These are phyloP conservation scores for Cicer arietinum DNA, from an alignment of 306 rosid species.

Conservation along the genomic window DNA sequence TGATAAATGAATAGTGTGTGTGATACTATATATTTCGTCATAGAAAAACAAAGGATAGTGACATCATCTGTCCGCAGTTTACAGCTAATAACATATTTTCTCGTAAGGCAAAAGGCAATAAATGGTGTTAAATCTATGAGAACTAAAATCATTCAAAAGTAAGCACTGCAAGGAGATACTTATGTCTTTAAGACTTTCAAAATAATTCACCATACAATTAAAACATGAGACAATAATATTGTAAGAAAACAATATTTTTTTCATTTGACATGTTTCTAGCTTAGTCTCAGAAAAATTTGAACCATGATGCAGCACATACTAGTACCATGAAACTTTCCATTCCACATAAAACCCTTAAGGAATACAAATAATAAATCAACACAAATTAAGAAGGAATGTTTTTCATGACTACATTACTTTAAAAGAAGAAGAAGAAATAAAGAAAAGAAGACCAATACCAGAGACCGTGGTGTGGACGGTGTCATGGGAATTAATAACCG, in stretches of 20 bases:
- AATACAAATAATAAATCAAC: background rate
- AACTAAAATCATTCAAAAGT: too few species aligned
- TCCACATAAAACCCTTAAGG: slow-evolving; percentile 11
- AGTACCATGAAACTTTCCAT: slow-evolving; percentile 9
- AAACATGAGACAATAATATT: background rate
- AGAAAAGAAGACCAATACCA: slow-evolving; percentile 32
- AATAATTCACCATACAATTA: slow-evolving; percentile 14
- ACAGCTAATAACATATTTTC: too few species aligned
- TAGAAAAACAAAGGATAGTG: slow-evolving; percentile 10
- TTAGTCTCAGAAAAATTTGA: slow-evolving; percentile 8
- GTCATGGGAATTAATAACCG: slow-evolving; percentile 48
- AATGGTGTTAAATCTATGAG: too few species aligned
- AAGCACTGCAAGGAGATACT: background rate
- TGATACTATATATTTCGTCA: background rate
- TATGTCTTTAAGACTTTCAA: background rate
- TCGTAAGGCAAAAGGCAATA: too few species aligned
- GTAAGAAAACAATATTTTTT: background rate
- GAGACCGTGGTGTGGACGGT: slow-evolving; percentile 42
- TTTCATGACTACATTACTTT: slow-evolving; percentile 8
- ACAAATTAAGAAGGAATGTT: slow-evolving; percentile 6
- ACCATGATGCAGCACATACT: slow-evolving; percentile 20
- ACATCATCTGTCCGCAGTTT: background rate
- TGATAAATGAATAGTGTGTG: background rate
- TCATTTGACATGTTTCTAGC: slow-evolving; percentile 7
- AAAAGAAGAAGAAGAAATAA: background rate